Evolutionary conservation across 2,329 filamentous ascomycete species (phyloP).

Genomic region (Pyrenophora seminiperda): DNA sequence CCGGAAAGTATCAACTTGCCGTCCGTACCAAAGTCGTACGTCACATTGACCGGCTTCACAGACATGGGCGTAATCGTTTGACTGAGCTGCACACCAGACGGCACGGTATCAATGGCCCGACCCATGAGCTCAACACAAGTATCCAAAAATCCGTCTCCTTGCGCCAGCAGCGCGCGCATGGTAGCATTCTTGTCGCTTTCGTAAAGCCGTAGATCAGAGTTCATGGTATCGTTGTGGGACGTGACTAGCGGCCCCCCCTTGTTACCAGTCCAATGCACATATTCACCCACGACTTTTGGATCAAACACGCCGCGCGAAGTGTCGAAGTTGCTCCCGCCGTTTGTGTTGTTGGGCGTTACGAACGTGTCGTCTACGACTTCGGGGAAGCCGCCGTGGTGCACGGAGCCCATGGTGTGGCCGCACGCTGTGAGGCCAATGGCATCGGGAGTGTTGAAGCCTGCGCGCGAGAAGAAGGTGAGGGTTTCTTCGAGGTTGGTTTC

Average conservation of each 20-base stretch:
- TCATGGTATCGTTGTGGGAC: slow-evolving; percentile 26
- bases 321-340: slow-evolving; percentile 34
- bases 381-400: slow-evolving; percentile 35
- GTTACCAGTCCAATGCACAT: slow-evolving; percentile 31
- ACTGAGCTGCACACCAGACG: slow-evolving; percentile 2
- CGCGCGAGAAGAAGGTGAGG: slow-evolving; percentile 26
- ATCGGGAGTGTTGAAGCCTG: slow-evolving; percentile 33
- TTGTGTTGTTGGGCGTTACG: slow-evolving; percentile 25
- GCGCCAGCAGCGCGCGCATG: slow-evolving; percentile 23
- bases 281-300: slow-evolving; percentile 33
- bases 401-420: slow-evolving; percentile 38
- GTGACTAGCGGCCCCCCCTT: slow-evolving; percentile 33
- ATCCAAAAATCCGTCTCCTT: slow-evolving; percentile 1
- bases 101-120: slow-evolving; percentile 15
- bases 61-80: background rate
- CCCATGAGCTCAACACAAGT: slow-evolving; percentile 10
- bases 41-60: slow-evolving; percentile 1
- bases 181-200: slow-evolving; percentile 33
- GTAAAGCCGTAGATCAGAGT: slow-evolving; percentile 38
- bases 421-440: slow-evolving; percentile 36
- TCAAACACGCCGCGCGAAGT: slow-evolving; percentile 34
- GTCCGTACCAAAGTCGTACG: background rate
- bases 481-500: slow-evolving; percentile 30
- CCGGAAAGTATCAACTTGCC: background rate
- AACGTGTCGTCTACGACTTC: slow-evolving; percentile 30